Percentiles rank a stretch among this genome's conserved stretches.
These are phyloP conservation scores for Fusarium proliferatum DNA, from an alignment of 2,329 filamentous ascomycete genomes.

Conservation along the genomic window DNA sequence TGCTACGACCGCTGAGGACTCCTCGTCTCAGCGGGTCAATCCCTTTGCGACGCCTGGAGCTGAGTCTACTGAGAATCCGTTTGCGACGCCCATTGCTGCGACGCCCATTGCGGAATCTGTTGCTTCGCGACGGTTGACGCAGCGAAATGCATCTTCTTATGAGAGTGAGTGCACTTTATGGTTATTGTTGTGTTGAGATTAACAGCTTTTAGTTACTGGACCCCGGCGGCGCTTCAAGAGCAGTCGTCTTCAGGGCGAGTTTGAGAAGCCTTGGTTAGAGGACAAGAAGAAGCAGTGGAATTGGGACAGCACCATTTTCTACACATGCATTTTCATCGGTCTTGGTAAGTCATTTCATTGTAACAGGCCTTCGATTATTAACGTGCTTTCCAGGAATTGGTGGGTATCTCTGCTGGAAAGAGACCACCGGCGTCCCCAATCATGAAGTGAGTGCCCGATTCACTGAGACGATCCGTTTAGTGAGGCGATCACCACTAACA, in stretches of 20 bases:
- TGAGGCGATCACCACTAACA: not conserved
- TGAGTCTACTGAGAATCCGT: slow-evolving; percentile 36
- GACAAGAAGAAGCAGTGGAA: slow-evolving; percentile 38
- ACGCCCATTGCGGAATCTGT: slow-evolving; percentile 36
- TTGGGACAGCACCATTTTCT: slow-evolving; percentile 46
- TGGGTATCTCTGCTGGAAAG: slow-evolving; percentile 37
- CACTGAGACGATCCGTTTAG: not conserved
- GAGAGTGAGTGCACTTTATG: not conserved
- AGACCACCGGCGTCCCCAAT: slow-evolving; percentile 27
- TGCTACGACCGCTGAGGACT: slow-evolving; percentile 24
- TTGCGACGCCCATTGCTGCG: slow-evolving; percentile 33
- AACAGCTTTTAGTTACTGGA: not conserved
- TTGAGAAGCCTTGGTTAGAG: slow-evolving; percentile 43
- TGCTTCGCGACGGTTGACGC: slow-evolving; percentile 21
- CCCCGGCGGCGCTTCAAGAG: slow-evolving; percentile 48
- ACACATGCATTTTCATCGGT: slow-evolving; percentile 35
- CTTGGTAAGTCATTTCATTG: slow-evolving; percentile 19
- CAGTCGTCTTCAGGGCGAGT: slow-evolving; percentile 39
- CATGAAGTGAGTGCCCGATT: slow-evolving; percentile 26
- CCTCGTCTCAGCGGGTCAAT: slow-evolving; percentile 11
- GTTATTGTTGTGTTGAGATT: not conserved
- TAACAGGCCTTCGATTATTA: not conserved
- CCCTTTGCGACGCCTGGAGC: slow-evolving; percentile 22
- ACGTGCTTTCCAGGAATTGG: slow-evolving; percentile 16
- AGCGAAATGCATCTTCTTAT: slow-evolving; percentile 23